Evolutionary conservation across 163 green algal genomes (phyloP).

Genomic region (Chlorella variabilis): DNA sequence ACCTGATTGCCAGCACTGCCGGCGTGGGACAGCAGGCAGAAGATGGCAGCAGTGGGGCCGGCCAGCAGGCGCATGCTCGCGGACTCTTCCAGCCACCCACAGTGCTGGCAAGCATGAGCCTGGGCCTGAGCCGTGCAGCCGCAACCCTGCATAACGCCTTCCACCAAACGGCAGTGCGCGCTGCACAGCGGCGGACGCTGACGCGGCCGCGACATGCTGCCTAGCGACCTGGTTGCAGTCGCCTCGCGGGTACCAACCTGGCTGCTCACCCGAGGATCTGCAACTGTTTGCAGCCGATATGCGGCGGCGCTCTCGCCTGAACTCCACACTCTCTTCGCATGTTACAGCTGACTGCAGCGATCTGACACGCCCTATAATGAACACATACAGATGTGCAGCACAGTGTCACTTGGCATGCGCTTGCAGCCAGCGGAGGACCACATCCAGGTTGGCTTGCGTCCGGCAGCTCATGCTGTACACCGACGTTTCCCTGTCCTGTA

Average conservation of each 20-base stretch:
- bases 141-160: slow-evolving; percentile 42
- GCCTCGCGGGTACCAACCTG: no score
- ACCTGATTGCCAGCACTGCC: slow-evolving; percentile 48
- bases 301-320: no score
- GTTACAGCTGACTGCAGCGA: no score
- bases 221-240: no score
- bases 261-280: neutral
- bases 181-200: slow-evolving; percentile 39
- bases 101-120: slow-evolving; percentile 46
- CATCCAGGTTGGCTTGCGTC: neutral
- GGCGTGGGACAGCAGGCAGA: slow-evolving; percentile 37
- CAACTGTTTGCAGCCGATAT: neutral
- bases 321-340: no score
- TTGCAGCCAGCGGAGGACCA: neutral
- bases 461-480: slow-evolving; percentile 6
- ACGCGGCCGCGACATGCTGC: no score
- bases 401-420: slow-evolving; percentile 79
- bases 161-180: slow-evolving; percentile 30
- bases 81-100: slow-evolving; percentile 42
- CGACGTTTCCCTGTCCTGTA: neutral
- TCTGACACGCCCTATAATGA: no score
- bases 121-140: slow-evolving; percentile 42
- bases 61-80: slow-evolving; percentile 24
- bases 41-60: neutral
- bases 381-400: no score